Evolutionary conservation across 2,329 filamentous ascomycete species (phyloP), one percentile per base, ranked within the genome.

Genomic region (Exophiala spinifera): DNA sequence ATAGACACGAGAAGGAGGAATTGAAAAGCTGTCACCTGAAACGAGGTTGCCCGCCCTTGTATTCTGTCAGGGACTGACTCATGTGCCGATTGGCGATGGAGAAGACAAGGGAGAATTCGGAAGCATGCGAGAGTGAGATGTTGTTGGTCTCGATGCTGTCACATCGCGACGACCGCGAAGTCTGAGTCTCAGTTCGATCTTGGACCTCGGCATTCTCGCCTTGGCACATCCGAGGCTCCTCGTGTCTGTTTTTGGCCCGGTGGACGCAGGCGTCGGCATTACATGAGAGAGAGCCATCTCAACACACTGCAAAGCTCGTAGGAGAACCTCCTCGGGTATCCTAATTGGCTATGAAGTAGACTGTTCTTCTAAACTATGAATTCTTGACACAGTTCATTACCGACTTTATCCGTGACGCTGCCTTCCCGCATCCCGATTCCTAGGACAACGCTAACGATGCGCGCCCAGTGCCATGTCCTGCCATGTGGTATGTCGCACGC

Each of bases 91-190:
- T 51, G 34, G 19, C 20, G 48, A 42, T 49, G 54, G 49, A 40
- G 37, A 49, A 23, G 15, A 17, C 33, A 53, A 49, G 54, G 54
- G 44, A 33, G 40, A 49, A 21, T 39, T 56, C 49, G 49, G 49
- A 52, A 31, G 28, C 28, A 31, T 31, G 28, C 28, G 28, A 31
- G 50, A 19, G 37, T 43, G 23, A 40, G 31, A 23, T 11, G 46
- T 13, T 37, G 46, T 10, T 31, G 28, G 23, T 25, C n/a, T 25
- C 11, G 28, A 31, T 31, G 28, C 28, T 31, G 28, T 31, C 28
- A 31, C 28, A 31, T 10, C 28, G 28, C 37, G 37, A 40, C 15
- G 17, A 31, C 28, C 28, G 33, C 15, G 42, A 49, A 20, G 46
- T 15, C 37, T 17, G 5, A n/a, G 13, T 40, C 17, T 17, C 28